A percentile compares a stretch with the other conserved stretches of the same genome.
These are phyloP conservation scores for Petrea volubilis DNA, from an alignment of 257 asterid species.

Conservation along the genomic window DNA sequence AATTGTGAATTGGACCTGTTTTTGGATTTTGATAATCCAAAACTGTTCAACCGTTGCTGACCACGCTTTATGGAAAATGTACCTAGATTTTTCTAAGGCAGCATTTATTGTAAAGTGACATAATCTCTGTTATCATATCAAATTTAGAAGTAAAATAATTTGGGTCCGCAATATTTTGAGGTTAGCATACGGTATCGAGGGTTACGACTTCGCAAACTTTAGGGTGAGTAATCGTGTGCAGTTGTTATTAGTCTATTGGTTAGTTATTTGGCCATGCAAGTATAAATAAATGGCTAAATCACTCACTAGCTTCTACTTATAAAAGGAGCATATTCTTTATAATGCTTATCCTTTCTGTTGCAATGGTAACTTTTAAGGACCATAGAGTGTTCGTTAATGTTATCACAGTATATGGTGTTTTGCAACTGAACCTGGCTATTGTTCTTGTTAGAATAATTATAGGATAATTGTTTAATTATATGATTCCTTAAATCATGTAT, in stretches of 20 bases:
- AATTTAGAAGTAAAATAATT: neutral
- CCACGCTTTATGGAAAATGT: neutral
- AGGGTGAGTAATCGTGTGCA: conserved; percentile 6
- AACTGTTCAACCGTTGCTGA: neutral
- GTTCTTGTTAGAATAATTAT: too few species aligned
- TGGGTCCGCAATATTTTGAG: neutral
- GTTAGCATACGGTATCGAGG: conserved; percentile 7
- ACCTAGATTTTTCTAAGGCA: neutral
- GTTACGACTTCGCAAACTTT: conserved; percentile 6
- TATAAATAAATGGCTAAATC: neutral
- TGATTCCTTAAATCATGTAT: too few species aligned
- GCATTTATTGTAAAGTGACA: neutral
- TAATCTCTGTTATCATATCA: neutral
- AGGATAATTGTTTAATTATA: too few species aligned
- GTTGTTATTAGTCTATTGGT: conserved; percentile 5
- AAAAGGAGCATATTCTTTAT: neutral
- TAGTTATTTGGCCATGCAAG: neutral
- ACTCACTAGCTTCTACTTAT: neutral
- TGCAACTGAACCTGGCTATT: conserved; percentile 10
- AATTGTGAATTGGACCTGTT: neutral
- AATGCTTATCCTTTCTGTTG: neutral
- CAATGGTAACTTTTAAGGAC: neutral
- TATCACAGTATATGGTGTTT: neutral
- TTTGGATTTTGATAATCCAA: neutral
- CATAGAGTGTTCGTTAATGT: conserved; percentile 5